Evolutionary conservation across 2,329 filamentous ascomycete genomes (phyloP).

Genomic region (Aspergillus chevalieri): DNA sequence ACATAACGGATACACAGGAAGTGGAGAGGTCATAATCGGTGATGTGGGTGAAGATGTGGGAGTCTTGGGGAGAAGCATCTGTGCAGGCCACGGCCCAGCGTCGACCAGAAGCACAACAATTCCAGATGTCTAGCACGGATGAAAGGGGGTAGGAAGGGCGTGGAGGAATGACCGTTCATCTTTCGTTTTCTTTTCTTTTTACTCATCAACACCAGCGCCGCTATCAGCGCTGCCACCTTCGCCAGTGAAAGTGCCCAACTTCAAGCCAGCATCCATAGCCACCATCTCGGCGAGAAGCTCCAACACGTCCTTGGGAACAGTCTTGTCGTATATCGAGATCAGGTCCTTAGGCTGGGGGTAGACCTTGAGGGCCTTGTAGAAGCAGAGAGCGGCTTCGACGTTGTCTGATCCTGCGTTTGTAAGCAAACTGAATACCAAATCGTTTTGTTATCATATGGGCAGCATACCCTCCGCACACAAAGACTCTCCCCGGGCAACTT

Average conservation of each 20-base stretch:
- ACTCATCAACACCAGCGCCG: constrained; percentile 23
- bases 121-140: constrained; percentile 1
- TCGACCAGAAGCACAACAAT: constrained; percentile 13
- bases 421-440: constrained; percentile 7
- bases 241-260: constrained; percentile 48
- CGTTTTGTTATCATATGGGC: background rate
- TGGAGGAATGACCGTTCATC: constrained; percentile 6
- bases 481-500: constrained; percentile 81
- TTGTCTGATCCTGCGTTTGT: constrained; percentile 31
- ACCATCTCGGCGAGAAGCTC: constrained; percentile 98
- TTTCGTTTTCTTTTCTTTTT: no score
- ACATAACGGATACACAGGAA: constrained; percentile 11
- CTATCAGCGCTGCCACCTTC: constrained; percentile 27
- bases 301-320: constrained; percentile 92
- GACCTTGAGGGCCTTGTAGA: constrained; percentile 98
- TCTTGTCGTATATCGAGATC: constrained; percentile 97
- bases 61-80: constrained; percentile 3
- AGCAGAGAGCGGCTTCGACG: constrained; percentile 83
- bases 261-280: constrained; percentile 72
- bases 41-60: constrained; percentile 7
- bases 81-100: constrained; percentile 15
- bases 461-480: constrained; percentile 73
- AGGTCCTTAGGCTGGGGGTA: constrained; percentile 90
- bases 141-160: background rate
- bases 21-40: constrained; percentile 15